Conservation (phyloP, 108 stramenopile species). For the Bacterosira constricta region DNA sequence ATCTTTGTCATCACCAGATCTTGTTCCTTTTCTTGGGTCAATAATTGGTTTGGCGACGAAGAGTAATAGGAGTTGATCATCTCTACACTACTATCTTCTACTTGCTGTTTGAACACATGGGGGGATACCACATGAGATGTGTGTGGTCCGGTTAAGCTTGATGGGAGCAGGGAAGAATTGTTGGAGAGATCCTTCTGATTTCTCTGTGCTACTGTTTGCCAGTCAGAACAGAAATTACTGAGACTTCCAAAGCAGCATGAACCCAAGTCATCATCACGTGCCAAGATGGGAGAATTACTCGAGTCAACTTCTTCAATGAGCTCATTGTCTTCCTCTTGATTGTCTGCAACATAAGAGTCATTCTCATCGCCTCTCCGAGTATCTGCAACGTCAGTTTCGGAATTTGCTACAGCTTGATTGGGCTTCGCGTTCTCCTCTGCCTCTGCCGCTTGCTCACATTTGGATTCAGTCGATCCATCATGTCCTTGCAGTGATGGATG, state of each 20-base stretch:
- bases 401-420: not conserved
- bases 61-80: not conserved
- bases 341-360: not conserved
- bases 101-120: not conserved
- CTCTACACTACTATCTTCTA: not conserved
- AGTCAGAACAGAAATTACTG: not conserved
- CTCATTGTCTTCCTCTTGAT: constrained; percentile 5
- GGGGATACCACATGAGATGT: not conserved
- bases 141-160: not conserved
- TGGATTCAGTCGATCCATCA: not conserved
- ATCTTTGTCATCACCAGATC: not conserved
- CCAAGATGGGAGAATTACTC: constrained; percentile 37
- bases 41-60: not conserved
- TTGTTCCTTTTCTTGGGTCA: not conserved
- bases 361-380: not conserved
- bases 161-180: not conserved
- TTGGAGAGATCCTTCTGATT: not conserved
- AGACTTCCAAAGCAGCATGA: not conserved
- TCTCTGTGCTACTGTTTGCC: no score
- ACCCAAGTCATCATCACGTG: constrained; percentile 32
- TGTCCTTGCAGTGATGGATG: constrained; percentile 28
- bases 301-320: constrained; percentile 2
- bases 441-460: not conserved
- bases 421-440: not conserved
- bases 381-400: not conserved